phyloP scores from a whole-genome alignment of 2,329 filamentous ascomycete species.

The Raffaelea ambrosiae region DNA sequence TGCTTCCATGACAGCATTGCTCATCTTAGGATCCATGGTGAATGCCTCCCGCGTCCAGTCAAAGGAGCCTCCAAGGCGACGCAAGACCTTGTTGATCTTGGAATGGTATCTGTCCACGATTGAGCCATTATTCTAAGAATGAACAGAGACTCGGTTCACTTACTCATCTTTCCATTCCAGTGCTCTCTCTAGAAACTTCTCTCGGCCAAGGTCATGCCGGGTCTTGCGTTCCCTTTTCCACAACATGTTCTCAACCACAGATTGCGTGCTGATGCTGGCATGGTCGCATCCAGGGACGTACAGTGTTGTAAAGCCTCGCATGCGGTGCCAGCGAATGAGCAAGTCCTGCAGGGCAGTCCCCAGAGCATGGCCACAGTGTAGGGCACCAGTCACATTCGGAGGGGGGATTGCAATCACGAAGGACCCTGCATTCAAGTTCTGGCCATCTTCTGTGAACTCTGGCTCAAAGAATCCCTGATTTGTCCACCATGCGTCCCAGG shows the following conservation, averaged over 20 bases:
- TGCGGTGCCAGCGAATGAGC: constrained; percentile 80
- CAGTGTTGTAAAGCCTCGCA: constrained; percentile 80
- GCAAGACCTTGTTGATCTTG: constrained; percentile 79
- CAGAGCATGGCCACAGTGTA: constrained; percentile 89
- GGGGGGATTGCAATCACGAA: constrained; percentile 93
- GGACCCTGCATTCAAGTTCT: constrained; percentile 69
- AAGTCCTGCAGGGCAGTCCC: constrained; percentile 82
- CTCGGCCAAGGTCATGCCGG: constrained; percentile 78
- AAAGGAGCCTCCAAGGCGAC: constrained; percentile 79
- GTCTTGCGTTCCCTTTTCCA: constrained; percentile 83
- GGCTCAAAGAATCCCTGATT: constrained; percentile 90
- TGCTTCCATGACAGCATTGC: constrained; percentile 75
- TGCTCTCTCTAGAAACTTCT: constrained; percentile 65
- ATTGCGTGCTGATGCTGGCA: constrained; percentile 92
- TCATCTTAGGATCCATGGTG: constrained; percentile 84
- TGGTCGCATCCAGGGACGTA: constrained; percentile 93
- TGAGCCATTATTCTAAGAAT: no score
- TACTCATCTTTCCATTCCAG: constrained; percentile 88
- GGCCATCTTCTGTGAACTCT: constrained; percentile 65
- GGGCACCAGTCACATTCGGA: constrained; percentile 87
- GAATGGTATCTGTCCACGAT: constrained; percentile 56
- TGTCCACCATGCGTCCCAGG: constrained; percentile 97
- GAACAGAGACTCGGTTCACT: no score
- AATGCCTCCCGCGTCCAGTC: constrained; percentile 94
- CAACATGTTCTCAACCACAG: constrained; percentile 94